A percentile compares a stretch with the other conserved stretches of the same genome.
These are phyloP conservation scores for Chloranthus sessilifolius DNA, from an alignment of 164 flowering plant genomes.

Conservation along the genomic window DNA sequence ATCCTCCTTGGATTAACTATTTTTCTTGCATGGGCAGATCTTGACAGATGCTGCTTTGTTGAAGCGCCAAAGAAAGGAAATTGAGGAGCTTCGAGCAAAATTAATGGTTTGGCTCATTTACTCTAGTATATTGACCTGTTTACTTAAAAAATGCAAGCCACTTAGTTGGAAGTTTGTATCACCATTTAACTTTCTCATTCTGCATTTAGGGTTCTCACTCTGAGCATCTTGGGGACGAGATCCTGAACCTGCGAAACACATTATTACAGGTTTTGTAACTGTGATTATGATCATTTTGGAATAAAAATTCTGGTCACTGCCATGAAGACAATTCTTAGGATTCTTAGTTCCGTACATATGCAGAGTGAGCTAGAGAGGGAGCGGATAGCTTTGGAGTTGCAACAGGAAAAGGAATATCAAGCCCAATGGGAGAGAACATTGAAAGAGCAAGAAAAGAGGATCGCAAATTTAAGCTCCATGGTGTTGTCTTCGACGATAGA, in stretches of 20 bases:
- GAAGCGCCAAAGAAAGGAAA: conserved; percentile 98
- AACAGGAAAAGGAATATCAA: conserved; percentile 93
- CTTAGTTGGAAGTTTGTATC: not conserved
- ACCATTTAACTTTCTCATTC: not conserved
- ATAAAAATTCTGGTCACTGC: not conserved
- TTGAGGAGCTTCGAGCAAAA: conserved; percentile 90
- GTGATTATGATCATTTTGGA: not conserved
- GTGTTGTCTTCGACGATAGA: conserved; percentile 67
- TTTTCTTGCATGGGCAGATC: conserved; percentile 38
- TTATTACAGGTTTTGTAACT: conserved; percentile 57
- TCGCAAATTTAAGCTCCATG: conserved; percentile 86
- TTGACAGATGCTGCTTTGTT: conserved; percentile 96
- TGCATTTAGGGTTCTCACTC: conserved; percentile 68
- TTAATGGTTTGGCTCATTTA: conserved; percentile 48
- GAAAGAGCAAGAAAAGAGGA: conserved; percentile 84
- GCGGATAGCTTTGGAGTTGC: conserved; percentile 87
- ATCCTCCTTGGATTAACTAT: no score
- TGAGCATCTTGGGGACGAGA: conserved; percentile 85
- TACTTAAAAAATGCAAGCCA: not conserved
- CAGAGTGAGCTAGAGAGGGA: conserved; percentile 96
- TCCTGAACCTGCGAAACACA: conserved; percentile 78
- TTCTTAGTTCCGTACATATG: conserved; percentile 4
- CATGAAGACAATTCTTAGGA: not conserved
- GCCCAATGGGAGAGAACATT: conserved; percentile 71
- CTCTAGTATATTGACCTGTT: not conserved